Base-by-base conservation (phyloP, 2,329 filamentous ascomycete genomes). In the Cordyceps farinosa region DNA sequence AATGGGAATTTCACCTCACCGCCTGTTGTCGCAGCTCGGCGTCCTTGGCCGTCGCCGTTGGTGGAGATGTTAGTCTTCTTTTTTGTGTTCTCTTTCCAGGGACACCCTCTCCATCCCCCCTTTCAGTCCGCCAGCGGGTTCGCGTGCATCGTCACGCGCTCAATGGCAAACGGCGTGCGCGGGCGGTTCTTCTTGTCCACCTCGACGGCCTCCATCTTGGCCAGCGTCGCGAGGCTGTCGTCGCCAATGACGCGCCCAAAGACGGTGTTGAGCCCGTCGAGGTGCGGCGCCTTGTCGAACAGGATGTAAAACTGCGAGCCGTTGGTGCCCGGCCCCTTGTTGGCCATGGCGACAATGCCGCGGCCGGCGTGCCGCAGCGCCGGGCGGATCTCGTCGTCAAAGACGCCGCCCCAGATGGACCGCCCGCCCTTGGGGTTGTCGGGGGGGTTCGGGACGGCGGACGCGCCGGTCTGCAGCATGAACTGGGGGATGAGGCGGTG, bases 221-320 rank as follows among this genome's bases (percentile, higher is more conserved):
- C 85, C 69, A 95, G 76, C 5, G 89, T 90, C 42, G 80, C 84
- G 54, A 87, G 70, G 62, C 84, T 82, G 51, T 87, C 86, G 68
- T 89, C 87, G 44, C 84, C 87, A 62, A 89, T 80, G 40, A 94
- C 80, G 73, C 88, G 87, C 11, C 90, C 91, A 76, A 96, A 94
- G 2, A 94, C 88, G 0, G 91, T 93, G 72, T 95, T 95, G 73
- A 91, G 84, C 5, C 90, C 91, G 73, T 95, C 91, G 48, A 96
- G 79, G 77, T 95, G 91, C 44, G 90, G 85, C 32, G 91, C 90
- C 67, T 90, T 87, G 65, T 89, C 89, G 69, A 92, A 89, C 1
- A 88, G 86, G 65, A 95, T 80, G 74, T 93, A 96, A 77, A 95
- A 96, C 73, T 96, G 91, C 55, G 85, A 89, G 17, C 87, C 89